Evolutionary conservation across 2,329 filamentous ascomycete genomes (phyloP), one percentile per base, ranked within the genome.

Genomic region (Apiospora arundinis): DNA sequence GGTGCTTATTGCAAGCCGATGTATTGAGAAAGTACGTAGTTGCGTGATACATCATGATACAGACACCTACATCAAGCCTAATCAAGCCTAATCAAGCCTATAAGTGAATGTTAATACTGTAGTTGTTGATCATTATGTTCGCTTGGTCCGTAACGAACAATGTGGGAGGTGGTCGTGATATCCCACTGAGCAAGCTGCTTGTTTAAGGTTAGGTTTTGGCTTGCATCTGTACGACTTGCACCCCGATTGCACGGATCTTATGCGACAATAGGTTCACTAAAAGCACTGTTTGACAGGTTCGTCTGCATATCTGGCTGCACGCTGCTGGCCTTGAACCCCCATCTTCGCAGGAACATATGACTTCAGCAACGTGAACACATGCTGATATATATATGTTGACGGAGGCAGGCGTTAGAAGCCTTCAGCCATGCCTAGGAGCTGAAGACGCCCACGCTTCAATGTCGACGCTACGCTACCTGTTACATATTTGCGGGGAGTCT

Each of bases 221-320:
- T 63, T 63, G 56, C 32, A 63, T 40, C 56, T 63, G 56, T 23
- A 60, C 52, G 52, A 60, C 52, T 60, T 60, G n/a, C 28, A 28
- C 18, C 56, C 56, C 32, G 56, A 63, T n/a, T 32, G 32, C 32
- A 40, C 56, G 18, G 56, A 40, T 63, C 56, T 40, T 40, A 63
- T 63, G 56, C 8, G 21, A 63, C 56, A 40, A 63, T 63, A 63
- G 52, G 37, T 63, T 63, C 52, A 63, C 52, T 40, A 63, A 40
- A 63, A 63, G 56, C 56, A 40, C 56, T 14, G 56, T 9, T 63
- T 63, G 56, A 63, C 56, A 63, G 28, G 52, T 37, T 37, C 52
- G 52, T 60, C 37, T 28, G 18, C 56, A n/a, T 40, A 40, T 18
- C 8, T 25, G 32, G 18, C 52, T 60, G 52, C 52, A 56, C 25